Percentiles rank a stretch among this genome's conserved stretches.
These are phyloP conservation scores for Ganoderma boninense DNA, from an alignment of 1,284 basidiomycete species.

Conservation along the genomic window DNA sequence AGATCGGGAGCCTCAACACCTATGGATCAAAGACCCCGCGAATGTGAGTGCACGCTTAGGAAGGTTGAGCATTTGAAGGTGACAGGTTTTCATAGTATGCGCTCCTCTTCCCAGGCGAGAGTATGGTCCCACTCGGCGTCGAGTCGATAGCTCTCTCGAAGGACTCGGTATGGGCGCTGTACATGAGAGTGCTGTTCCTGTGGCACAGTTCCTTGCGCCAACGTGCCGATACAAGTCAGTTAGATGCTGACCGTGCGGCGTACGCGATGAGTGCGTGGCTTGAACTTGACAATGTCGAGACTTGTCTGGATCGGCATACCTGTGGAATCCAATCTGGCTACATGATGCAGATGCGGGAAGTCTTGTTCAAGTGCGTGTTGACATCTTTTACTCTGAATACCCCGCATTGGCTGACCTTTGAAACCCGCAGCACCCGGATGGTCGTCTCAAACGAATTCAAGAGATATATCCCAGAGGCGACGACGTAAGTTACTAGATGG, in stretches of 20 bases:
- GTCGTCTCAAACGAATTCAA: constrained; percentile 75
- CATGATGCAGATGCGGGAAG: constrained; percentile 75
- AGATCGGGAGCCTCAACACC: constrained; percentile 41
- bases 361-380: constrained; percentile 76
- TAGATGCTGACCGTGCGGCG: constrained; percentile 60
- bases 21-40: constrained; percentile 70
- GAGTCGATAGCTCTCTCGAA: constrained; percentile 30
- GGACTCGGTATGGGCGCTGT: constrained; percentile 75
- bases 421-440: constrained; percentile 66
- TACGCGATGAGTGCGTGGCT: constrained; percentile 75
- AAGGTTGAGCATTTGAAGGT: neutral
- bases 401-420: constrained; percentile 69
- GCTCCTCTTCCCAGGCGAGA: constrained; percentile 75
- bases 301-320: constrained; percentile 66
- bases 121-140: constrained; percentile 42
- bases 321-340: constrained; percentile 72
- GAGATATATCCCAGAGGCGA: constrained; percentile 66
- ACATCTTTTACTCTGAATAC: neutral
- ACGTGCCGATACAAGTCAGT: constrained; percentile 50
- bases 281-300: constrained; percentile 74
- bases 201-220: constrained; percentile 75
- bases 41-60: constrained; percentile 53
- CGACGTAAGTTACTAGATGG: constrained; percentile 52
- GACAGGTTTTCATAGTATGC: constrained; percentile 56
- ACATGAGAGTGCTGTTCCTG: constrained; percentile 73